A percentile compares a stretch with the other conserved stretches of the same genome.
These are phyloP conservation scores for Leptographium radiaticola DNA, from an alignment of 2,329 filamentous ascomycete species.

Conservation along the genomic window DNA sequence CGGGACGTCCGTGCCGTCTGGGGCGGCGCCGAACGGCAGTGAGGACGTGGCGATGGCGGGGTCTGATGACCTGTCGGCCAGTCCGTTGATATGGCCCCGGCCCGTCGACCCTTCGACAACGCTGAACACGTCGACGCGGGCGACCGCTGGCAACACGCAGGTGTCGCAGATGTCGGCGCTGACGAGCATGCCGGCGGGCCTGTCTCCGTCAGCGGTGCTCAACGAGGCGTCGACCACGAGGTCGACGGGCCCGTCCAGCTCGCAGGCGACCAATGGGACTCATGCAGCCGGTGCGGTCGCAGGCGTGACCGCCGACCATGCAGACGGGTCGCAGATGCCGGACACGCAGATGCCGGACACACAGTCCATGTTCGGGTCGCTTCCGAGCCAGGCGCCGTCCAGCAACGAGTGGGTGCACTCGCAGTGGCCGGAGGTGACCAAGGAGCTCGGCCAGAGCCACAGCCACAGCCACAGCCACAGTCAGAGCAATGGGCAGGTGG, in stretches of 20 bases:
- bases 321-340: constrained; percentile 21
- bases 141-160: constrained; percentile 36
- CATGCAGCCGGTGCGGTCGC: constrained; percentile 19
- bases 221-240: constrained; percentile 96
- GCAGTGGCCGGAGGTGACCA: constrained; percentile 37
- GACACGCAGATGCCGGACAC: constrained; percentile 39
- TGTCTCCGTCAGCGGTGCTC: constrained; percentile 44
- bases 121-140: constrained; percentile 23
- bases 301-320: constrained; percentile 18
- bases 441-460: background rate
- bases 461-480: background rate
- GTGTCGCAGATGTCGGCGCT: constrained; percentile 52
- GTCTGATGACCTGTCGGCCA: constrained; percentile 26
- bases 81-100: constrained; percentile 22
- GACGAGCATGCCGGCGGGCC: constrained; percentile 42
- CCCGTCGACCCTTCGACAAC: constrained; percentile 11
- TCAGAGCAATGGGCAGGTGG: background rate
- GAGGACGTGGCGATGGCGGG: constrained; percentile 53
- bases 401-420: constrained; percentile 47
- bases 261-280: constrained; percentile 58
- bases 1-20: constrained; percentile 36
- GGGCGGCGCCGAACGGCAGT: constrained; percentile 27
- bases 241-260: constrained; percentile 52
- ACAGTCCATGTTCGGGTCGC: constrained; percentile 21
- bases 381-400: constrained; percentile 22